phyloP scores from a whole-genome alignment of 352 stramenopile species.

The Phytophthora pseudosyringae region DNA sequence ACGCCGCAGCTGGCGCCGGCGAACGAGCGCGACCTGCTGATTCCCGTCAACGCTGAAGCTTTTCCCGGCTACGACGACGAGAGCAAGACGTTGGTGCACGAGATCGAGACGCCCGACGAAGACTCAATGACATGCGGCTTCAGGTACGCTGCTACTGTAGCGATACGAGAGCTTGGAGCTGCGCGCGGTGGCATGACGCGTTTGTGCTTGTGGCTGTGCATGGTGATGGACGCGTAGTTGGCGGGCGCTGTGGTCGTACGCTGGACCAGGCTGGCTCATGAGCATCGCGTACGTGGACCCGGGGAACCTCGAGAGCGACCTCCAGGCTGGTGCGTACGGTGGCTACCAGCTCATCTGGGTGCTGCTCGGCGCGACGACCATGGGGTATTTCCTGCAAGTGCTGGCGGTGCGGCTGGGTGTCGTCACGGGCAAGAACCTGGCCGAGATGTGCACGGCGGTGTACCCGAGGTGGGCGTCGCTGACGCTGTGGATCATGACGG shows the following conservation, averaged over 20 bases:
- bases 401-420: constrained; percentile 92
- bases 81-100: not conserved
- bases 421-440: constrained; percentile 91
- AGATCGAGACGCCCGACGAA: not conserved
- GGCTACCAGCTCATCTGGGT: constrained; percentile 2
- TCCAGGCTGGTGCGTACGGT: not conserved
- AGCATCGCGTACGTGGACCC: constrained; percentile 1
- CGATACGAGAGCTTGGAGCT: not conserved
- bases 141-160: not conserved
- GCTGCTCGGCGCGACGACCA: not conserved
- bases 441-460: constrained; percentile 78
- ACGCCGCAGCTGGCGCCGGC: not conserved
- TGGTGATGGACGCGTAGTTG: not conserved
- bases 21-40: not conserved
- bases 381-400: constrained; percentile 54
- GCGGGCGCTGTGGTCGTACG: not conserved
- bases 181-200: not conserved
- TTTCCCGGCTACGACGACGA: not conserved
- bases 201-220: not conserved
- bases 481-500: constrained; percentile 91
- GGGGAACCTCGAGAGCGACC: constrained; percentile 1
- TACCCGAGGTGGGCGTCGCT: constrained; percentile 81
- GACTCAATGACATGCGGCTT: not conserved
- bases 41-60: not conserved
- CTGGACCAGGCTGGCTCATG: not conserved